These are phyloP conservation scores for Conringia planisiliqua DNA, from an alignment of 345 rosid genomes.

Conservation along the genomic window DNA sequence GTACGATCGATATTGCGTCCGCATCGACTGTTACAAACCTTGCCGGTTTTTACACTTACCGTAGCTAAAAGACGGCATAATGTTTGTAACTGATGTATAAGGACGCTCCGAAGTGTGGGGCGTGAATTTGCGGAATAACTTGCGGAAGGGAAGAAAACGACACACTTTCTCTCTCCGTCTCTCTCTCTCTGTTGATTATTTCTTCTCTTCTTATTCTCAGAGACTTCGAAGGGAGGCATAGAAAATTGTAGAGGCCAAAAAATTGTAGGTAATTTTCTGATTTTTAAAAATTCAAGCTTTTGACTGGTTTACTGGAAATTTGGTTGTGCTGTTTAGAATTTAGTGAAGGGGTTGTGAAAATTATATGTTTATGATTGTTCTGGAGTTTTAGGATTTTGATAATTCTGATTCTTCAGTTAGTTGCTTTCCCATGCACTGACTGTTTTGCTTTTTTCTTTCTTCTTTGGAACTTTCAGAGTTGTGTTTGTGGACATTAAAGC, in stretches of 20 bases:
- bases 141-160: conserved; percentile 24
- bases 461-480: conserved; percentile 7
- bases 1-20: conserved; percentile 24
- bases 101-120: conserved; percentile 11
- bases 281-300: neutral
- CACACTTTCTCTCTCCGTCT: neutral
- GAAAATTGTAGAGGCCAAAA: neutral
- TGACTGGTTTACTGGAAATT: neutral
- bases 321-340: neutral
- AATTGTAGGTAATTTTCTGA: neutral
- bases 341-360: neutral
- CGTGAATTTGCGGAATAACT: conserved; percentile 6
- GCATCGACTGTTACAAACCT: neutral
- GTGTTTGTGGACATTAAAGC: neutral
- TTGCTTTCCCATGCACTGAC: neutral
- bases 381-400: neutral
- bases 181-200: neutral
- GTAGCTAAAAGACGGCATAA: neutral
- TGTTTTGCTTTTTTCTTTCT: neutral
- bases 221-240: conserved; percentile 4
- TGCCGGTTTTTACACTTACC: neutral
- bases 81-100: neutral
- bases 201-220: conserved; percentile 2
- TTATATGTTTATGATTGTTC: neutral
- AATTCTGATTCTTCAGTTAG: neutral